Conservation (phyloP, 139 green algal genomes). For the Asterochloris sp. region DNA sequence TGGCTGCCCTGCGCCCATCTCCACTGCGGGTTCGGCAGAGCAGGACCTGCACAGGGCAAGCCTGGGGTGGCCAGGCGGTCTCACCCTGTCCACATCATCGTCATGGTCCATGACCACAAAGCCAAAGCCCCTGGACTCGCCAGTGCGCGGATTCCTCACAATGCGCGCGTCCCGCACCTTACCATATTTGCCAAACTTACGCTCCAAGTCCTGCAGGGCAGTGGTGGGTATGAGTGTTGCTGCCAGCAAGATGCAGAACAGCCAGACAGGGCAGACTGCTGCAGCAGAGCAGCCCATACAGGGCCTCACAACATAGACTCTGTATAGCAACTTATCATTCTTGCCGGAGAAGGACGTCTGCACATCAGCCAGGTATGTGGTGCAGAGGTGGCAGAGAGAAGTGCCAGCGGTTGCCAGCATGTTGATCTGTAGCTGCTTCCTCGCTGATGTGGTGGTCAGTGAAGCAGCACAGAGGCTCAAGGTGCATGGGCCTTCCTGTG, state of each 20-base stretch:
- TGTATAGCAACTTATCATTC: background rate
- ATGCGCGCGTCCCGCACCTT: constrained; percentile 46
- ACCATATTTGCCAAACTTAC: constrained; percentile 43
- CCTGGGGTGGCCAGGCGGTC: background rate
- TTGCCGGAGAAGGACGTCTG: background rate
- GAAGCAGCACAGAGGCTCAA: too few species aligned
- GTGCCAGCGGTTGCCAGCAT: too few species aligned
- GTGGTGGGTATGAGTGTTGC: background rate
- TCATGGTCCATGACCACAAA: constrained; percentile 59
- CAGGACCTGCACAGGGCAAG: background rate
- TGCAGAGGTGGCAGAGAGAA: too few species aligned
- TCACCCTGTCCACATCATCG: constrained; percentile 39
- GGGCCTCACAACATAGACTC: background rate
- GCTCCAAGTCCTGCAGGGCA: constrained; percentile 33
- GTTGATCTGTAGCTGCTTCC: too few species aligned
- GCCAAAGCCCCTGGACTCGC: constrained; percentile 55
- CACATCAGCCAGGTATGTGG: background rate
- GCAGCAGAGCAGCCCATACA: background rate
- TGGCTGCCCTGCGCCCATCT: background rate
- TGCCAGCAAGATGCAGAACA: background rate
- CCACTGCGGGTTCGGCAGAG: background rate
- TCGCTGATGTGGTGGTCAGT: too few species aligned
- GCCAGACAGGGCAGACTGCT: background rate
- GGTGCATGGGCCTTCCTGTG: background rate
- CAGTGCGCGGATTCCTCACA: constrained; percentile 47